A percentile compares a stretch with the other conserved stretches of the same genome.
Conservation (phyloP, 352 stramenopile genomes). For the Phytophthora gonapodyides region DNA sequence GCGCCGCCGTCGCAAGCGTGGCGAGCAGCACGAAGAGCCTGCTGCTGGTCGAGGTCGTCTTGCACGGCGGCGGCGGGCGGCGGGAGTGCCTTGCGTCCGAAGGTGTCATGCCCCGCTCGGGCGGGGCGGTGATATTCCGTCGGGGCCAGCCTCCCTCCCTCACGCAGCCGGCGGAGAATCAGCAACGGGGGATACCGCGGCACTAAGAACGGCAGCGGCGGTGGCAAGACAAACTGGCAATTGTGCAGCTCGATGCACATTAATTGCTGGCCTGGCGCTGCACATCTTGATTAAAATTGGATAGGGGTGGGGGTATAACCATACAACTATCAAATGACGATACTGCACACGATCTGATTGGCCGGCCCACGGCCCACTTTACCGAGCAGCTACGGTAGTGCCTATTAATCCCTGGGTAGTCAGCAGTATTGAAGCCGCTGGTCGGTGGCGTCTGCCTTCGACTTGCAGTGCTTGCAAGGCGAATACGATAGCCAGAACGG, state of each 20-base stretch:
- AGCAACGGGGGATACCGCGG: slow-evolving; percentile 5
- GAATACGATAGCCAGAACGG: too few relatives aligned
- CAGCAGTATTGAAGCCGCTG: too few relatives aligned
- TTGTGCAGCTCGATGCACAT: slow-evolving; percentile 11
- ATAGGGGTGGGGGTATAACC: background rate
- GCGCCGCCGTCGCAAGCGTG: slow-evolving; percentile 14
- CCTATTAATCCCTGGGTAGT: too few relatives aligned
- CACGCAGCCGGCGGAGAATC: background rate
- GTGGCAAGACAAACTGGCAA: slow-evolving; percentile 7
- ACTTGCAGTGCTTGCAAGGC: too few relatives aligned
- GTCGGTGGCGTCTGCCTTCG: too few relatives aligned
- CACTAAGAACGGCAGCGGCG: slow-evolving; percentile 7
- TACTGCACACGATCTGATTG: too few relatives aligned
- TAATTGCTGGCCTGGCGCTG: slow-evolving; percentile 24
- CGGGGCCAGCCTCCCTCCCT: slow-evolving; percentile 20
- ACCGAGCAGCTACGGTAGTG: too few relatives aligned
- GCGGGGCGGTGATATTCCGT: slow-evolving; percentile 32
- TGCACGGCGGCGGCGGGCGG: slow-evolving; percentile 11
- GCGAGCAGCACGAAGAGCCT: slow-evolving; percentile 25
- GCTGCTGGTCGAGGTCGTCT: slow-evolving; percentile 21
- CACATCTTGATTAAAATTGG: slow-evolving; percentile 26
- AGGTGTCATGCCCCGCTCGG: slow-evolving; percentile 26
- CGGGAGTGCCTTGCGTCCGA: slow-evolving; percentile 18
- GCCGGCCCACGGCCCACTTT: too few relatives aligned
- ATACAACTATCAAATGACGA: slow-evolving; percentile 12